phyloP scores from a whole-genome alignment of 495 filamentous ascomycete species.

The Bryoglossum gracile region DNA sequence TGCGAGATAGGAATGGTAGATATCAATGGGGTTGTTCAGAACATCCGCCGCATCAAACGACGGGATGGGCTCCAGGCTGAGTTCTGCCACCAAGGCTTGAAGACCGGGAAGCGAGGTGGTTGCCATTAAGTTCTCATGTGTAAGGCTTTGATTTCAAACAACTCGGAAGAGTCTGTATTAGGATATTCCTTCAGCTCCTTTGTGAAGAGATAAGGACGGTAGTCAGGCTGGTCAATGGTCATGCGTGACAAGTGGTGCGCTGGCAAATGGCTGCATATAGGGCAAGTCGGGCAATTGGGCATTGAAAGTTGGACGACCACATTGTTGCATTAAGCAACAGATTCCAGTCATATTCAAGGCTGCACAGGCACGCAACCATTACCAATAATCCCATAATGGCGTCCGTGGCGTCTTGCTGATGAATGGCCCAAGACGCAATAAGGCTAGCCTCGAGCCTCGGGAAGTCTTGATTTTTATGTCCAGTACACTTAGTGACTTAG shows the following conservation, averaged over 20 bases:
- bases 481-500: too few species aligned
- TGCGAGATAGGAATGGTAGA: slow-evolving; percentile 6
- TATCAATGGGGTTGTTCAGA: slow-evolving; percentile 8
- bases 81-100: neutral
- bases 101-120: neutral
- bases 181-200: neutral
- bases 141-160: neutral
- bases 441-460: neutral
- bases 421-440: neutral
- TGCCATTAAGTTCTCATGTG: neutral
- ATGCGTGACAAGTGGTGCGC: neutral
- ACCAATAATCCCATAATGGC: neutral
- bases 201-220: neutral
- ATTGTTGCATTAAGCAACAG: neutral
- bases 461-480: too few species aligned
- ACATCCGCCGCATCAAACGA: neutral
- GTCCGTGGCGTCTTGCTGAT: neutral
- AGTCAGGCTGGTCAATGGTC: neutral
- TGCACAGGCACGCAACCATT: neutral
- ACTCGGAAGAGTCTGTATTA: neutral
- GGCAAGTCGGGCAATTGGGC: neutral
- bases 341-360: neutral
- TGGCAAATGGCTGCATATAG: neutral
- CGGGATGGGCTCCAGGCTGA: neutral
- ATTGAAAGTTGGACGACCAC: neutral